These are phyloP conservation scores for Hsuehochloa calcarea DNA, from an alignment of 176 grass and related monocot species.

Conservation along the genomic window DNA sequence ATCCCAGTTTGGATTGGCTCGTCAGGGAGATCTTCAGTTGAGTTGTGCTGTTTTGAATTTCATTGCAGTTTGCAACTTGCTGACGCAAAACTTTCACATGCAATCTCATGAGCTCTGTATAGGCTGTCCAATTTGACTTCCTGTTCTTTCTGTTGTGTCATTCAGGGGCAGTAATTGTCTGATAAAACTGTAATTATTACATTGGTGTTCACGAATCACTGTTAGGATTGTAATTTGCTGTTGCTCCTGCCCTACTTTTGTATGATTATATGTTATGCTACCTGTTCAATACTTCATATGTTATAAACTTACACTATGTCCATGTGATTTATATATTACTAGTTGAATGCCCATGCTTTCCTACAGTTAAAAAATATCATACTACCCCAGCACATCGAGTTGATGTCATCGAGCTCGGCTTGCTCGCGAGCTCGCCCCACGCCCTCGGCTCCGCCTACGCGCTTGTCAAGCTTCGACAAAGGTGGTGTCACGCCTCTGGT, in stretches of 20 bases:
- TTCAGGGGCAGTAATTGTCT: not conserved
- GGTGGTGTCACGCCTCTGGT: no score
- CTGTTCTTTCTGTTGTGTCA: not conserved
- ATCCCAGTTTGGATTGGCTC: slow-evolving; percentile 84
- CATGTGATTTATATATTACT: no score
- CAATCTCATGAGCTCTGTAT: not conserved
- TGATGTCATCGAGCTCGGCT: no score
- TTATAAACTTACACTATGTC: no score
- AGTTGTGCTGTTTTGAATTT: slow-evolving; percentile 12
- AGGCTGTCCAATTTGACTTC: not conserved
- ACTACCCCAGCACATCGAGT: no score
- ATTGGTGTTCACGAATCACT: not conserved
- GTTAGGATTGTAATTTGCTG: not conserved
- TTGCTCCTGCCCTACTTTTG: not conserved
- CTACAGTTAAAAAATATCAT: no score
- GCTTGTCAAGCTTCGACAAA: no score
- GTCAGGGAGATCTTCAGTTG: slow-evolving; percentile 70
- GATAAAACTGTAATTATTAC: slow-evolving; percentile 5
- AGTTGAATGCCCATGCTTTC: no score
- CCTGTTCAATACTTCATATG: not conserved
- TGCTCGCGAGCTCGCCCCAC: no score
- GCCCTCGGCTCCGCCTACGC: no score
- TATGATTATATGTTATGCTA: not conserved
- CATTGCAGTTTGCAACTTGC: not conserved
- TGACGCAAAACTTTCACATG: not conserved